Evolutionary conservation across 2,329 filamentous ascomycete species (phyloP).

Genomic region (Ciborinia camelliae): DNA sequence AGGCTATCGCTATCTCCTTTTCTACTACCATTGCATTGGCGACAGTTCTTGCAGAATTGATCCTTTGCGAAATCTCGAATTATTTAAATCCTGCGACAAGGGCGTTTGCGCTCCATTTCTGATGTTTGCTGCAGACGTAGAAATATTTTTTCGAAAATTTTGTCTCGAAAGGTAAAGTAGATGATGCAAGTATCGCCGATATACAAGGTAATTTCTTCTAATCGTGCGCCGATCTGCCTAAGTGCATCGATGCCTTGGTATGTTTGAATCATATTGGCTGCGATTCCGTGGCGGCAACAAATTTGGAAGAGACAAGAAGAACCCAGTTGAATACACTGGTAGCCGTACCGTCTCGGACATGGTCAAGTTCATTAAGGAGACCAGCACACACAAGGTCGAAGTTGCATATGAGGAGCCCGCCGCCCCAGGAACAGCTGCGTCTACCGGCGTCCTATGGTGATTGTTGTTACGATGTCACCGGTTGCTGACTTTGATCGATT

Average conservation of each 20-base stretch:
- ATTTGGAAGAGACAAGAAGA: slow-evolving; percentile 79
- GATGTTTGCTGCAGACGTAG: slow-evolving; percentile 70
- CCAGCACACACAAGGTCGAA: slow-evolving; percentile 82
- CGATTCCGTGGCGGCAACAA: no score
- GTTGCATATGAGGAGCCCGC: slow-evolving; percentile 55
- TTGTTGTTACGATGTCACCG: no score
- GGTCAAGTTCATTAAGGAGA: slow-evolving; percentile 88
- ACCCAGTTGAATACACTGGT: slow-evolving; percentile 82
- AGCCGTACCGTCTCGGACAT: slow-evolving; percentile 89
- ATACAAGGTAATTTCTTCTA: no score
- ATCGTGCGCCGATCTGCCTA: no score
- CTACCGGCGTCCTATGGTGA: no score
- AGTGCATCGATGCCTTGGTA: no score
- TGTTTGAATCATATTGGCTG: no score
- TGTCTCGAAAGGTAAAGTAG: no score
- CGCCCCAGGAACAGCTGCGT: no score
- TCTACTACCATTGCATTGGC: slow-evolving; percentile 74
- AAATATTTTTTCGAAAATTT: slow-evolving; percentile 79
- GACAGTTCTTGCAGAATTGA: slow-evolving; percentile 72
- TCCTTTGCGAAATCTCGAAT: slow-evolving; percentile 80
- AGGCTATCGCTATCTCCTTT: slow-evolving; percentile 63
- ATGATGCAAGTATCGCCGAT: no score
- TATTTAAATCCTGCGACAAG: slow-evolving; percentile 66
- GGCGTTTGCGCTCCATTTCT: slow-evolving; percentile 64
- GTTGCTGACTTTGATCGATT: no score